Conservation (phyloP, 768 basidiomycete species). For the Fomitopsis serialis region DNA sequence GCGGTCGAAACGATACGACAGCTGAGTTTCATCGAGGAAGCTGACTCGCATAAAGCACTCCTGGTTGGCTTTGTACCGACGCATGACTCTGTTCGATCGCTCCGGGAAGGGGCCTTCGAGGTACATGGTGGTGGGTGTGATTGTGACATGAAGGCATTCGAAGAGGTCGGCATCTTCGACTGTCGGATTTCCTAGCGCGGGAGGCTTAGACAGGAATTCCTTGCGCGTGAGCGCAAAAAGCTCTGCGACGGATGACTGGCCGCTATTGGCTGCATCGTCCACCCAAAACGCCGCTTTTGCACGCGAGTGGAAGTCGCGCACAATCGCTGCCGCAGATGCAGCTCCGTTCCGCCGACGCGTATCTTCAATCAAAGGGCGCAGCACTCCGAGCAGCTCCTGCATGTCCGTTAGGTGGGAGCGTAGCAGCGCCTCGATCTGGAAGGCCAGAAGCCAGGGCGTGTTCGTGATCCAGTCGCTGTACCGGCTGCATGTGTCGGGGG, state of each 20-base stretch:
- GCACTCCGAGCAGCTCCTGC: constrained; percentile 38
- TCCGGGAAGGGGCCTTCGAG: constrained; percentile 54
- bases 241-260: constrained; percentile 2
- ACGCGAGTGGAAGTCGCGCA: constrained; percentile 33
- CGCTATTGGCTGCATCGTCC: constrained; percentile 7
- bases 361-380: constrained; percentile 30
- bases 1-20: constrained; percentile 50
- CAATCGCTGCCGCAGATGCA: constrained; percentile 32
- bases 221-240: constrained; percentile 22
- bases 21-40: constrained; percentile 53
- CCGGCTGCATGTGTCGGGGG: constrained; percentile 24
- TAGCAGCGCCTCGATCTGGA: constrained; percentile 47
- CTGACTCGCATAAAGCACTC: constrained; percentile 58
- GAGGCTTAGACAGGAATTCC: constrained; percentile 8
- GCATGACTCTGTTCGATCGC: constrained; percentile 57
- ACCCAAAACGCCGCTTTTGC: constrained; percentile 18
- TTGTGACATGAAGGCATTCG: constrained; percentile 38
- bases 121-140: constrained; percentile 51
- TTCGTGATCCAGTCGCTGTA: constrained; percentile 28
- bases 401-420: constrained; percentile 39
- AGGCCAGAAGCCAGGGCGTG: constrained; percentile 49
- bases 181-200: not conserved
- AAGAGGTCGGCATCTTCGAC: constrained; percentile 28
- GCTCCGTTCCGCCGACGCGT: constrained; percentile 27
- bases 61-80: constrained; percentile 41